phyloP scores from a whole-genome alignment of 2,329 filamentous ascomycete genomes.

The Xylaria arbuscula region DNA sequence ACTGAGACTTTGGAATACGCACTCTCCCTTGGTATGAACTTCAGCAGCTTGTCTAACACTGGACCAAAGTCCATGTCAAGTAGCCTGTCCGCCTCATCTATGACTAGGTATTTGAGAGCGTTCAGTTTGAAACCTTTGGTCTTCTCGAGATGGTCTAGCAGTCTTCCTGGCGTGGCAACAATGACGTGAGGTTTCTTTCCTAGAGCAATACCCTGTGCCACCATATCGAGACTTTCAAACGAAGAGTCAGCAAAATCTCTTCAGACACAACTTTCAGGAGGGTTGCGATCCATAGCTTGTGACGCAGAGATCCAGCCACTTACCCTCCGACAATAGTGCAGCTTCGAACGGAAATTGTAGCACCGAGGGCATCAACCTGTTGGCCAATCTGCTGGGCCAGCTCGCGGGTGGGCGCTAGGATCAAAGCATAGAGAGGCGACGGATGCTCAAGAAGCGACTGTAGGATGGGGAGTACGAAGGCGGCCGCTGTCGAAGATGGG shows the following conservation, averaged over 20 bases:
- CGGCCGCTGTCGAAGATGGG: constrained; percentile 70
- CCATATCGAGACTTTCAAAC: constrained; percentile 78
- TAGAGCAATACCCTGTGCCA: constrained; percentile 87
- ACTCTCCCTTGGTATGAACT: constrained; percentile 53
- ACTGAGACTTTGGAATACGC: constrained; percentile 7
- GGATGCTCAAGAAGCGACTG: constrained; percentile 91
- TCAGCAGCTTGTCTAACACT: constrained; percentile 91
- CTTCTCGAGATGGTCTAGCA: constrained; percentile 94
- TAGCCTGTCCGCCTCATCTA: constrained; percentile 93
- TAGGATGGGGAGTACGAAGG: constrained; percentile 92
- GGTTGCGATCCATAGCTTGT: not conserved
- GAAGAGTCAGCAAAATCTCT: constrained; percentile 1
- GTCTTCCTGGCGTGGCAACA: constrained; percentile 88
- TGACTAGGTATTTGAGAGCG: constrained; percentile 85
- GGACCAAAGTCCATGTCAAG: constrained; percentile 95
- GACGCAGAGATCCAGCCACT: constrained; percentile 1
- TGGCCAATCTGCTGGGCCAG: constrained; percentile 91
- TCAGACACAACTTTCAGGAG: not conserved
- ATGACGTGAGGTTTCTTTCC: constrained; percentile 94
- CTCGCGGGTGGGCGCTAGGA: constrained; percentile 93
- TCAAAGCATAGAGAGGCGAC: constrained; percentile 84
- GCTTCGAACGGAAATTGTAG: constrained; percentile 86
- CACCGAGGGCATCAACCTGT: constrained; percentile 86
- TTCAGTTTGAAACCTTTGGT: constrained; percentile 94
- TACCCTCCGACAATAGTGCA: constrained; percentile 86